Evolutionary conservation across 2,329 filamentous ascomycete genomes (phyloP), one percentile per base, ranked within the genome.

Genomic region (Diaporthe helianthi): DNA sequence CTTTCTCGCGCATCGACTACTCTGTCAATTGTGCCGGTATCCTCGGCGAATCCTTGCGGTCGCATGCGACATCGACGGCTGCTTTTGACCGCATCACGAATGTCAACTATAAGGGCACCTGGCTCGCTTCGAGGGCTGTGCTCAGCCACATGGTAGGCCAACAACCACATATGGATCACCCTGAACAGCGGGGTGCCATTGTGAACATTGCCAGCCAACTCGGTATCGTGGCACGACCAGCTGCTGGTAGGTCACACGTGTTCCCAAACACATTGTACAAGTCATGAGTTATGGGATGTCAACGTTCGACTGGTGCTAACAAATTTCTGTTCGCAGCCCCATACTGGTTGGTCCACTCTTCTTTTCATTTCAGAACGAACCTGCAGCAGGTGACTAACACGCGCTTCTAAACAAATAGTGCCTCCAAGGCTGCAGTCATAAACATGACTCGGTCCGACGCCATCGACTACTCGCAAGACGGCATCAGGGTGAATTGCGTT

Each of bases 361-460:
- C 13, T 15, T n/a, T n/a, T n/a, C n/a, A n/a, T n/a, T n/a, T n/a
- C n/a, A n/a, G n/a, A n/a, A n/a, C n/a, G n/a, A n/a, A 38, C 15
- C 36, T 33, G 36, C 36, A 38, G 36, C 10, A 15, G 36, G 13
- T 3, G 17, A 38, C 36, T 38, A 15, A 38, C 36, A 38, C 13
- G 13, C 4, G 13, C 13, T 38, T 38, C 17, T 5, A 5, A 15
- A 38, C 13, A 38, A 38, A 38, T 38, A 38, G 36, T 66, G 84
- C 83, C 0, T 87, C 85, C 4, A 90, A 89, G 71, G 83, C 86
- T 17, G 87, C 86, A 0, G 82, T 89, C 2, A 84, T 89, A 61
- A 85, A 83, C 26, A 83, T 89, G 83, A 89, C 87, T 0, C 79
- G 83, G 7, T 80, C 84, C 0, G 86, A 87, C 72, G 86, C 85